Conservation (phyloP, 331 rosid genomes). For the Phaseolus coccineus region DNA sequence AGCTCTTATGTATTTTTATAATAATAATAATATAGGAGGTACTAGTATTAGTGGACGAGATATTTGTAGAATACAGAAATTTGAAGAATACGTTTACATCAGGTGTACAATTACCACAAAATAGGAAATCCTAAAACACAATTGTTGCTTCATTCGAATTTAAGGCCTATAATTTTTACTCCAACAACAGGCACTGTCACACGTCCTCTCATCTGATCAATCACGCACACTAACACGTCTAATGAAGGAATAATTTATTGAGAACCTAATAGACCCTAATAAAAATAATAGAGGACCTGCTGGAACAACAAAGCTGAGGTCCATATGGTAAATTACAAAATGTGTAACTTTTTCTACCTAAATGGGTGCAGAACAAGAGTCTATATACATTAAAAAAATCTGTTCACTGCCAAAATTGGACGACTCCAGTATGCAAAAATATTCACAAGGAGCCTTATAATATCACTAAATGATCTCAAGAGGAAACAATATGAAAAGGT, state of each 20-base stretch:
- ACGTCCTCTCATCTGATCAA: background rate
- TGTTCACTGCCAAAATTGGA: slow-evolving; percentile 59
- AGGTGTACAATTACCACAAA: background rate
- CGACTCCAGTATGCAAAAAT: slow-evolving; percentile 48
- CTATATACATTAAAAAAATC: slow-evolving; percentile 45
- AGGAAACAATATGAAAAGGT: slow-evolving; percentile 18
- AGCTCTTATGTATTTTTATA: background rate
- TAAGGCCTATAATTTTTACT: slow-evolving; percentile 8
- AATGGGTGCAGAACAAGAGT: slow-evolving; percentile 32
- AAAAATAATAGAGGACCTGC: slow-evolving; percentile 9
- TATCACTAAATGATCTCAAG: slow-evolving; percentile 37
- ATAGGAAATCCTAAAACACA: background rate
- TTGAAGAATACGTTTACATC: background rate
- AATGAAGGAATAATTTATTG: slow-evolving; percentile 34
- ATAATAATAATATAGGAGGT: no score
- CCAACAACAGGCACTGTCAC: slow-evolving; percentile 16
- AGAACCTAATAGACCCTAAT: slow-evolving; percentile 36
- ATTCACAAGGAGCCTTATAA: slow-evolving; percentile 42
- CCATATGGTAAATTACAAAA: slow-evolving; percentile 41
- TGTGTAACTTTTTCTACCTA: slow-evolving; percentile 42
- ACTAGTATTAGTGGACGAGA: no score
- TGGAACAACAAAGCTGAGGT: background rate
- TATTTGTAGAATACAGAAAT: no score
- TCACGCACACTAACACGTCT: background rate
- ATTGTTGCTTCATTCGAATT: background rate